phyloP scores from a whole-genome alignment of 2,329 filamentous ascomycete genomes.

The Ceratocystis colombiana region DNA sequence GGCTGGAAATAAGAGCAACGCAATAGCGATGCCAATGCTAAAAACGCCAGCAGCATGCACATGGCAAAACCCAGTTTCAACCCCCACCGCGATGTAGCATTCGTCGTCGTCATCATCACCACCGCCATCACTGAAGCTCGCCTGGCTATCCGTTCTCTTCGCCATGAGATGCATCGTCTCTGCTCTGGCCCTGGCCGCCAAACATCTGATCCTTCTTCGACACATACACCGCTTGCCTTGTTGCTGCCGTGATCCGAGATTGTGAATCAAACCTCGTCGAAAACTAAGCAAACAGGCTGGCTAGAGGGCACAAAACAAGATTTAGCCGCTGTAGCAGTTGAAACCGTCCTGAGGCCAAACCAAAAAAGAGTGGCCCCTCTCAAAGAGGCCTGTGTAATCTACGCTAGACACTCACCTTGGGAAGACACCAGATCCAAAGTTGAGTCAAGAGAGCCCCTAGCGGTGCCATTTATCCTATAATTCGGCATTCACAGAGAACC shows the following conservation, averaged over 20 bases:
- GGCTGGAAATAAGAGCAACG: not conserved
- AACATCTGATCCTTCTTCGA: not conserved
- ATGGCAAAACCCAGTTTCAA: too few species aligned
- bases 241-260: not conserved
- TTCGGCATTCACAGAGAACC: not conserved
- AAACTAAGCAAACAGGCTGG: not conserved
- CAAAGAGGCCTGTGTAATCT: not conserved
- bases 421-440: not conserved
- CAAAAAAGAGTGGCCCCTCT: not conserved
- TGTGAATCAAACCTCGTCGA: not conserved
- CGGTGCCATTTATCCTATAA: not conserved
- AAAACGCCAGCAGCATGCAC: too few species aligned
- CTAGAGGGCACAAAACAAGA: not conserved
- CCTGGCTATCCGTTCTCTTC: too few species aligned
- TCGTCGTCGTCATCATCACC: too few species aligned
- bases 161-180: not conserved
- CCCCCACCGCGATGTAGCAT: too few species aligned
- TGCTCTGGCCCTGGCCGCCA: not conserved
- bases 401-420: too few species aligned
- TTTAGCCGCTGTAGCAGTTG: not conserved
- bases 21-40: too few species aligned
- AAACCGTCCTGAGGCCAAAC: conserved; percentile 5
- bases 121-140: too few species aligned
- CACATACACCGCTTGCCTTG: not conserved
- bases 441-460: not conserved